These are phyloP conservation scores for Acanthochlamys bracteata DNA, from an alignment of 106 monocot species.

Conservation along the genomic window DNA sequence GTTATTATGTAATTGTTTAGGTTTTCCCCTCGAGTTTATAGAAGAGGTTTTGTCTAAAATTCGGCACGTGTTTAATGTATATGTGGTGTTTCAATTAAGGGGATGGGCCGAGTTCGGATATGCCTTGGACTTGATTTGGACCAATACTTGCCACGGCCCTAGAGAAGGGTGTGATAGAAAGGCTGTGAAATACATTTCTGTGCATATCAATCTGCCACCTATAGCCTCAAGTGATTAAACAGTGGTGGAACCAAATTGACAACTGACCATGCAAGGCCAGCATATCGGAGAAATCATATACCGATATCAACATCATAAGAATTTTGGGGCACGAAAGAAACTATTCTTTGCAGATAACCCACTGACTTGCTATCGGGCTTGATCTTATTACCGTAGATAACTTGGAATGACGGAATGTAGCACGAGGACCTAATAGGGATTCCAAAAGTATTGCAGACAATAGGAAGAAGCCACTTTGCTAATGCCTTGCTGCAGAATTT, in stretches of 20 bases:
- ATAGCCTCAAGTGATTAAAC: slow-evolving; percentile 54
- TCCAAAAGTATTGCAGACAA: slow-evolving; percentile 60
- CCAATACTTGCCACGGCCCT: no score
- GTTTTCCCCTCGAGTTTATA: no score
- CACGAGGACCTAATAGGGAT: slow-evolving; percentile 74
- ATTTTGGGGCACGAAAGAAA: slow-evolving; percentile 31
- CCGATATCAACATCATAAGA: slow-evolving; percentile 76
- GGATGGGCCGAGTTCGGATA: no score
- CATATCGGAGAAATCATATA: slow-evolving; percentile 80
- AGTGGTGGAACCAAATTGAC: slow-evolving; percentile 74
- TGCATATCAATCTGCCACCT: slow-evolving; percentile 1
- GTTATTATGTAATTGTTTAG: no score
- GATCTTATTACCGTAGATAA: slow-evolving; percentile 17
- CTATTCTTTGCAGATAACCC: slow-evolving; percentile 37
- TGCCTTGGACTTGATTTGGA: no score
- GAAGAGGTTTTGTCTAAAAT: no score
- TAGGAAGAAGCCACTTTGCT: slow-evolving; percentile 81
- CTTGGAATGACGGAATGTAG: slow-evolving; percentile 66
- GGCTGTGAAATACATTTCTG: no score
- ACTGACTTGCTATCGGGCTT: slow-evolving; percentile 22
- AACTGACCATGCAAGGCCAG: slow-evolving; percentile 85
- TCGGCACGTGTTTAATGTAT: no score
- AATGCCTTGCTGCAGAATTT: slow-evolving; percentile 96
- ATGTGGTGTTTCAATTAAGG: no score
- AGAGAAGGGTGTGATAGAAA: no score